Conservation (phyloP, 257 asterid species). For the Phtheirospermum japonicum region DNA sequence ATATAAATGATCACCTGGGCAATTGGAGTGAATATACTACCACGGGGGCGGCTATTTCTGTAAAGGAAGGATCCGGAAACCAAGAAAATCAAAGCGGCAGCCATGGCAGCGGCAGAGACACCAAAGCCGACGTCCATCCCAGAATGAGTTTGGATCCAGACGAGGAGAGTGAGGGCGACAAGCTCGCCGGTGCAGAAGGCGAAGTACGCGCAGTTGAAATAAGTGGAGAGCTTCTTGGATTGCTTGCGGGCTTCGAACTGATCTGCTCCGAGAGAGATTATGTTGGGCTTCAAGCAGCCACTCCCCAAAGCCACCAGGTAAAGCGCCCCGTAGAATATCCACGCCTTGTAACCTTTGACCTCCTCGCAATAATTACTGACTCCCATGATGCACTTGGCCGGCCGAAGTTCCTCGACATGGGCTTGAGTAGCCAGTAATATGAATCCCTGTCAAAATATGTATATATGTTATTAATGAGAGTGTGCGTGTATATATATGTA, state of each 20-base stretch:
- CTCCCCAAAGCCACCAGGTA: slow-evolving; percentile 73
- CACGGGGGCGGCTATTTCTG: slow-evolving; percentile 51
- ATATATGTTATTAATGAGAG: no score
- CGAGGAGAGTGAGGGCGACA: slow-evolving; percentile 63
- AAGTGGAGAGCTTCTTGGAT: slow-evolving; percentile 56
- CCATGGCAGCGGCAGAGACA: slow-evolving; percentile 71
- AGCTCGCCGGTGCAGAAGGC: slow-evolving; percentile 72
- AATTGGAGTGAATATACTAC: slow-evolving; percentile 59
- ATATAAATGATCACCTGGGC: slow-evolving; percentile 47
- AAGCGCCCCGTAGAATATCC: slow-evolving; percentile 59
- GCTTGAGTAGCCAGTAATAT: slow-evolving; percentile 60
- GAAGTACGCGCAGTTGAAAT: slow-evolving; percentile 71
- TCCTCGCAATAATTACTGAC: slow-evolving; percentile 29
- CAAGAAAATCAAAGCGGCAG: slow-evolving; percentile 48
- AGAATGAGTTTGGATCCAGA: slow-evolving; percentile 66
- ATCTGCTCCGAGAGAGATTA: slow-evolving; percentile 72
- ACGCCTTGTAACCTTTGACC: slow-evolving; percentile 54
- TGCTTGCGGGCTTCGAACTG: slow-evolving; percentile 45
- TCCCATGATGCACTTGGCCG: slow-evolving; percentile 38
- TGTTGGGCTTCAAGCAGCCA: slow-evolving; percentile 71
- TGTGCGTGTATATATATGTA: no score
- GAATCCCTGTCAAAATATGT: slow-evolving; percentile 44
- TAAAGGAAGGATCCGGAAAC: slow-evolving; percentile 53
- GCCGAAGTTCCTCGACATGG: slow-evolving; percentile 48
- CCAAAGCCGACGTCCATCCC: slow-evolving; percentile 81